A percentile compares a stretch with the other conserved stretches of the same genome.
Evolutionary conservation across 164 flowering plant genomes (phyloP).

Genomic region (Kingdonia uniflora): DNA sequence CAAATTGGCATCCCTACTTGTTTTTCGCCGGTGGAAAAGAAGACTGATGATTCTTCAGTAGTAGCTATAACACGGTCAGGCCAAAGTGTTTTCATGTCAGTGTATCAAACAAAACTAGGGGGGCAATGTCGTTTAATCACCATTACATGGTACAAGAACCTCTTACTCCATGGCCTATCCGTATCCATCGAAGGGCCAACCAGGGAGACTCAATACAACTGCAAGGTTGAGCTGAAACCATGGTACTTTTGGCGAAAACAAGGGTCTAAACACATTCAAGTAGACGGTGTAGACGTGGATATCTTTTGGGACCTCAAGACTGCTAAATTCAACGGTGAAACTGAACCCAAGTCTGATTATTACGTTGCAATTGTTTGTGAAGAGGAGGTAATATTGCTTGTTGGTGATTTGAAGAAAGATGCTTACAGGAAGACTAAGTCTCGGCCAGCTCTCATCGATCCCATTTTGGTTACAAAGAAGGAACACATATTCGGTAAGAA

Average conservation of each 20-base stretch:
- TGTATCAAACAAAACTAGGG: constrained; percentile 20
- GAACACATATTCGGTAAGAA: constrained; percentile 55
- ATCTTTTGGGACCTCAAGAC: constrained; percentile 57
- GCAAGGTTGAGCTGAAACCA: constrained; percentile 67
- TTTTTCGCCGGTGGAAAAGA: constrained; percentile 41
- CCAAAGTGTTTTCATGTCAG: constrained; percentile 20
- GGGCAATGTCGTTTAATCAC: constrained; percentile 48
- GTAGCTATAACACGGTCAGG: constrained; percentile 42
- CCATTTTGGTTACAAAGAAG: constrained; percentile 41
- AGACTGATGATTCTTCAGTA: constrained; percentile 28
- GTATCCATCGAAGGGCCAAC: constrained; percentile 37
- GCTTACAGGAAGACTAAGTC: constrained; percentile 51
- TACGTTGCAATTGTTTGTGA: constrained; percentile 55
- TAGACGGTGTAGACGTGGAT: constrained; percentile 30
- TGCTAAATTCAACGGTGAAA: constrained; percentile 48
- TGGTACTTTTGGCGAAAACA: constrained; percentile 65
- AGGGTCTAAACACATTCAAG: constrained; percentile 39
- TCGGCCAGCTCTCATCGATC: constrained; percentile 46
- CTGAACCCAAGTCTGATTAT: constrained; percentile 50
- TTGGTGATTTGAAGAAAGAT: constrained; percentile 59
- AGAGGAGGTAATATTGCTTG: constrained; percentile 49
- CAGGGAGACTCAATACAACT: constrained; percentile 28
- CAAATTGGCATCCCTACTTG: constrained; percentile 56
- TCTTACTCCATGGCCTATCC: constrained; percentile 55
- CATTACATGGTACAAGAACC: constrained; percentile 64